Conservation (phyloP, 768 basidiomycete species). For the Suillus luteus region DNA sequence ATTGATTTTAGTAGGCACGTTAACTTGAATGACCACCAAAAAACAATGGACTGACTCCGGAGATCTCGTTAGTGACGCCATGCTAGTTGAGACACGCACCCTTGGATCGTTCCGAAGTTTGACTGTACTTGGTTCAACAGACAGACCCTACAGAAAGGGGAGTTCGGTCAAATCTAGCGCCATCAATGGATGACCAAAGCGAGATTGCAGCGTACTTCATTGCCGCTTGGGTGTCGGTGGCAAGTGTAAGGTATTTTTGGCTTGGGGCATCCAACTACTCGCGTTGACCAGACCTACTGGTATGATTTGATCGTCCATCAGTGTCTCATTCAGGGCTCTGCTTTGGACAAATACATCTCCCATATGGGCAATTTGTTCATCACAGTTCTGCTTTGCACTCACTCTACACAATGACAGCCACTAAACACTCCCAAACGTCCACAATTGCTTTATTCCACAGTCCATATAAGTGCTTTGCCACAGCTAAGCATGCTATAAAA, state of each 20-base stretch:
- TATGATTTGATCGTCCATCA: not conserved
- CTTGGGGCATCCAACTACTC: not conserved
- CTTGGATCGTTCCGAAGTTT: no score
- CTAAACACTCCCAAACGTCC: not conserved
- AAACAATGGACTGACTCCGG: not conserved
- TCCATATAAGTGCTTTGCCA: not conserved
- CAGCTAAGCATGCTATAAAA: not conserved
- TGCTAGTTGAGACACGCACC: not conserved
- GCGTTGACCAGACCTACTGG: not conserved
- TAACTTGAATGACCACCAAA: not conserved
- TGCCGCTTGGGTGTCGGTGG: not conserved
- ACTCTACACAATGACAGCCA: not conserved
- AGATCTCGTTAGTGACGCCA: not conserved
- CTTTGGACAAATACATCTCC: not conserved
- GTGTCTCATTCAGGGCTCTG: not conserved
- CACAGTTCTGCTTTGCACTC: not conserved
- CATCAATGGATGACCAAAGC: no score
- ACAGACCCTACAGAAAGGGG: no score
- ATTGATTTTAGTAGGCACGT: not conserved
- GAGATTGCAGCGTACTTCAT: no score
- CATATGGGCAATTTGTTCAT: not conserved
- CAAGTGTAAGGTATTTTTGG: not conserved
- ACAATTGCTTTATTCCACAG: not conserved
- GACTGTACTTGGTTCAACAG: no score
- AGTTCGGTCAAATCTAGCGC: no score